Percentiles rank a stretch among this genome's conserved stretches.
These are phyloP conservation scores for Penicillium bovifimosum DNA, from an alignment of 495 filamentous ascomycete genomes.

Conservation along the genomic window DNA sequence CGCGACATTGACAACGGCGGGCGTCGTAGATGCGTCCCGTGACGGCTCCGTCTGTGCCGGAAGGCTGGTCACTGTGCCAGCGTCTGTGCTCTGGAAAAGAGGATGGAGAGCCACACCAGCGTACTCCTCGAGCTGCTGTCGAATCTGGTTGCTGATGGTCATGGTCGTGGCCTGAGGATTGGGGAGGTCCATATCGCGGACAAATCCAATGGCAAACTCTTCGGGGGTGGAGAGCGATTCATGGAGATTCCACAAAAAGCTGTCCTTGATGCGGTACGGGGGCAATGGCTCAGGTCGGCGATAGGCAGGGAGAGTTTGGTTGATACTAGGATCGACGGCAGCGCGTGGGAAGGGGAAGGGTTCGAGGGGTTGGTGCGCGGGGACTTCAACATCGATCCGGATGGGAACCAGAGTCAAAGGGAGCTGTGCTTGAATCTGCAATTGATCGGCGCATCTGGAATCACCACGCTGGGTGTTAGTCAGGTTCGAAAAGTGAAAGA, in stretches of 20 bases:
- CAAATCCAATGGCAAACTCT: constrained; percentile 83
- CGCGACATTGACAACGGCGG: constrained; percentile 37
- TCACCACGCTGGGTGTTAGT: constrained; percentile 9
- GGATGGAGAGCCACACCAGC: constrained; percentile 91
- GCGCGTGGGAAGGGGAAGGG: constrained; percentile 63
- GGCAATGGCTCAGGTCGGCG: constrained; percentile 69
- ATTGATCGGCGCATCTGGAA: constrained; percentile 52
- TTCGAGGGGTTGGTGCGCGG: constrained; percentile 67
- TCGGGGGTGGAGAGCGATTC: constrained; percentile 92
- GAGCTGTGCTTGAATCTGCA: constrained; percentile 75
- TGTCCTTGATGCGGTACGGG: constrained; percentile 82
- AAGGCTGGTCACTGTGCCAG: constrained; percentile 34
- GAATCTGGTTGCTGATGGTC: constrained; percentile 87
- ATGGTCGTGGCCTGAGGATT: constrained; percentile 57
- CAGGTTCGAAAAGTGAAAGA: background rate
- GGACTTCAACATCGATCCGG: constrained; percentile 89
- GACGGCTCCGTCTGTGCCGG: constrained; percentile 34
- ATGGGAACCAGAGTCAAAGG: constrained; percentile 92
- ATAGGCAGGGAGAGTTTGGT: constrained; percentile 66
- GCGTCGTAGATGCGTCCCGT: constrained; percentile 50
- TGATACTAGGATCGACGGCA: constrained; percentile 55
- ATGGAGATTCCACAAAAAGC: constrained; percentile 95
- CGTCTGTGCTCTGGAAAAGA: constrained; percentile 62
- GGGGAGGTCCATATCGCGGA: constrained; percentile 91
- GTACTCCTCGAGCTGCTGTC: constrained; percentile 93